Conservation (phyloP, 768 basidiomycete species). For the Cystofilobasidium capitatum region DNA sequence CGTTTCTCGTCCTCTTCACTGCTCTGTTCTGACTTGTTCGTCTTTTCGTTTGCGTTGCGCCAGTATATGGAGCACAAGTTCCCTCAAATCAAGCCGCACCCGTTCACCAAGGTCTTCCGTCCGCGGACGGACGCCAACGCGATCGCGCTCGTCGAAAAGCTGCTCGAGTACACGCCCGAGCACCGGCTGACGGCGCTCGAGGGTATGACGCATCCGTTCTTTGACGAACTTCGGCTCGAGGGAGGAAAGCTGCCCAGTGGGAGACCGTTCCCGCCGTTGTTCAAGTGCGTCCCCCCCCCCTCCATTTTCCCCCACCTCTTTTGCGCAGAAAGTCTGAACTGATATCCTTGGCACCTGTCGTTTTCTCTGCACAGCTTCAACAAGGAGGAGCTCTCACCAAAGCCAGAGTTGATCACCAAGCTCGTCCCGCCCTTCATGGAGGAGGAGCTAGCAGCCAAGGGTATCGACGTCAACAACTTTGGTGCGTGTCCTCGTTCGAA, state of each 20-base stretch:
- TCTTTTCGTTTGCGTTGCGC: not conserved
- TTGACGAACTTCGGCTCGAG: conserved; percentile 85
- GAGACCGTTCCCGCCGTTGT: conserved; percentile 85
- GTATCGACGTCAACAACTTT: conserved; percentile 1
- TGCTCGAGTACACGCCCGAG: conserved; percentile 96
- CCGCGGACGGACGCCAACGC: conserved; percentile 93
- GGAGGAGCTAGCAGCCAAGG: conserved; percentile 54
- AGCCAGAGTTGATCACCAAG: conserved; percentile 84
- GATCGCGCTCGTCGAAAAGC: conserved; percentile 85
- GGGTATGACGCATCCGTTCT: conserved; percentile 85
- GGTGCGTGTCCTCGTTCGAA: not conserved
- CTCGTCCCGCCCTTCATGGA: conserved; percentile 86
- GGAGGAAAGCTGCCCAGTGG: conserved; percentile 94
- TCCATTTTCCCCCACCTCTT: not conserved
- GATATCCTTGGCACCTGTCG: not conserved
- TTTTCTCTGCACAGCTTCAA: conserved; percentile 13
- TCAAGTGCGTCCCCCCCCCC: conserved; percentile 57
- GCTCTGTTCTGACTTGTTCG: too few species aligned
- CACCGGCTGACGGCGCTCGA: conserved; percentile 80
- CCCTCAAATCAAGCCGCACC: conserved; percentile 99
- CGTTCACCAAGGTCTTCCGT: conserved; percentile 98
- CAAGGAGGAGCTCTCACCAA: conserved; percentile 76
- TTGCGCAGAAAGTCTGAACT: not conserved
- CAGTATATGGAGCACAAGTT: conserved; percentile 99
- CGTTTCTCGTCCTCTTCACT: not conserved